Percentiles rank a stretch among this genome's conserved stretches.
phyloP scores from a whole-genome alignment of 2,329 filamentous ascomycete species.

The Gaeumannomyces tritici region DNA sequence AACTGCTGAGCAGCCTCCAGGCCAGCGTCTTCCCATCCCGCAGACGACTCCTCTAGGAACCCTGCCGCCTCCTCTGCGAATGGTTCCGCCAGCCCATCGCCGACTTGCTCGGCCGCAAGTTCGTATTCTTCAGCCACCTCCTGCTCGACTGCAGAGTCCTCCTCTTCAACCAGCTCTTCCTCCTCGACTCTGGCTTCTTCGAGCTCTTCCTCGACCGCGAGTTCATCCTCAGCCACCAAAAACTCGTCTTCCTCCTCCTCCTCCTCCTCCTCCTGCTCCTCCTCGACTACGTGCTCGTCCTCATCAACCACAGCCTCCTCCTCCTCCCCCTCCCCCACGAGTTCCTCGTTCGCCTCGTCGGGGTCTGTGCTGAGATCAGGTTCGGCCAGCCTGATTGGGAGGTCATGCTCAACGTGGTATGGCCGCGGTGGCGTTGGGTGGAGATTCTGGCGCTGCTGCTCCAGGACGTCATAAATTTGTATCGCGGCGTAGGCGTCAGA shows the following conservation, averaged over 20 bases:
- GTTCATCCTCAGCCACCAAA: too few relatives aligned
- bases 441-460: conserved; percentile 56
- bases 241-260: too few relatives aligned
- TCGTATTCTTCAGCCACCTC: too few relatives aligned
- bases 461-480: conserved; percentile 63
- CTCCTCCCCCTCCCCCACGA: conserved; percentile 9
- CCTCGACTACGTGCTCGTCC: too few relatives aligned
- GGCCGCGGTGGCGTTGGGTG: conserved; percentile 64
- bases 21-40: conserved; percentile 15
- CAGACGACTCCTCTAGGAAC: background rate
- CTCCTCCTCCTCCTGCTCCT: too few relatives aligned
- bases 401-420: conserved; percentile 53
- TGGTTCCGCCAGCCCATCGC: conserved; percentile 7
- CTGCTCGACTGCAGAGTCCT: too few relatives aligned
- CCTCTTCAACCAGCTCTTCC: too few relatives aligned
- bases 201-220: conserved; percentile 5
- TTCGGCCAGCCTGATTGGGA: conserved; percentile 50
- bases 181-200: too few relatives aligned
- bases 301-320: too few relatives aligned
- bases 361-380: conserved; percentile 20
- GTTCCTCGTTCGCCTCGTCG: conserved; percentile 18
- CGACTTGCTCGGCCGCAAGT: conserved; percentile 4
- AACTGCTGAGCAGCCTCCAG: conserved; percentile 5
- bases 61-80: background rate
- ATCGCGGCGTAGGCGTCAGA: conserved; percentile 75